phyloP scores from a whole-genome alignment of 2,329 filamentous ascomycete species.

The Aspergillus udagawae region DNA sequence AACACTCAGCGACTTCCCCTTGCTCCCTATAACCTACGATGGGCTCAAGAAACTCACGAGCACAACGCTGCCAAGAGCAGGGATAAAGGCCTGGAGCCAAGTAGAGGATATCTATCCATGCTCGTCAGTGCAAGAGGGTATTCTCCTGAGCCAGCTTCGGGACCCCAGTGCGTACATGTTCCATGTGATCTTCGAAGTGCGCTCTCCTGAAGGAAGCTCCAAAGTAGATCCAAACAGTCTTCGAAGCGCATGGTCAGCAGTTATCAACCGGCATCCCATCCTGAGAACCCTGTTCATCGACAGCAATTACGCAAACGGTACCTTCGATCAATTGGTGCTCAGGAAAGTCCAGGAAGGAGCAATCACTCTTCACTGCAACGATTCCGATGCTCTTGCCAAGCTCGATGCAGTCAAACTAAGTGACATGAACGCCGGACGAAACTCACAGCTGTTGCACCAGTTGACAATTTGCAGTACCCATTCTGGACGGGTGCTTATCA shows the following conservation, averaged over 20 bases:
- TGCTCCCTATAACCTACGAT: slow-evolving; percentile 42
- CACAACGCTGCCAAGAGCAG: slow-evolving; percentile 32
- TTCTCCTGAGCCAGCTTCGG: slow-evolving; percentile 35
- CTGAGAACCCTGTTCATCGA: slow-evolving; percentile 34
- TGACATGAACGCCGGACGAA: slow-evolving; percentile 21
- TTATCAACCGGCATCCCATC: slow-evolving; percentile 31
- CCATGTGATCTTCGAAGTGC: slow-evolving; percentile 33
- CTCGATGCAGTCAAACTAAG: slow-evolving; percentile 26
- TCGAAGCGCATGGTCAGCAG: slow-evolving; percentile 29
- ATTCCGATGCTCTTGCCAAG: slow-evolving; percentile 23
- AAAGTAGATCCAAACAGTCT: slow-evolving; percentile 24
- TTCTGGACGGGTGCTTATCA: slow-evolving; percentile 28
- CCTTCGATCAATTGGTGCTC: slow-evolving; percentile 37
- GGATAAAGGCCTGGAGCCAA: slow-evolving; percentile 25
- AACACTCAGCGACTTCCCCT: slow-evolving; percentile 42
- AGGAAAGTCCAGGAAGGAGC: slow-evolving; percentile 22
- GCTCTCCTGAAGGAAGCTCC: slow-evolving; percentile 11
- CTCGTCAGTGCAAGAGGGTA: slow-evolving; percentile 36
- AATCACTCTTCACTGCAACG: slow-evolving; percentile 27
- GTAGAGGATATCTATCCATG: slow-evolving; percentile 36
- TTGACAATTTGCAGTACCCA: slow-evolving; percentile 31
- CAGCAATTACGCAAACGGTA: slow-evolving; percentile 29
- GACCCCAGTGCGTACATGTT: slow-evolving; percentile 35
- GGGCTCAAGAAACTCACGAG: slow-evolving; percentile 34
- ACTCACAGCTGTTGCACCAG: slow-evolving; percentile 31